phyloP scores from a whole-genome alignment of 2,329 filamentous ascomycete species.

The Lachnum nothofagi region DNA sequence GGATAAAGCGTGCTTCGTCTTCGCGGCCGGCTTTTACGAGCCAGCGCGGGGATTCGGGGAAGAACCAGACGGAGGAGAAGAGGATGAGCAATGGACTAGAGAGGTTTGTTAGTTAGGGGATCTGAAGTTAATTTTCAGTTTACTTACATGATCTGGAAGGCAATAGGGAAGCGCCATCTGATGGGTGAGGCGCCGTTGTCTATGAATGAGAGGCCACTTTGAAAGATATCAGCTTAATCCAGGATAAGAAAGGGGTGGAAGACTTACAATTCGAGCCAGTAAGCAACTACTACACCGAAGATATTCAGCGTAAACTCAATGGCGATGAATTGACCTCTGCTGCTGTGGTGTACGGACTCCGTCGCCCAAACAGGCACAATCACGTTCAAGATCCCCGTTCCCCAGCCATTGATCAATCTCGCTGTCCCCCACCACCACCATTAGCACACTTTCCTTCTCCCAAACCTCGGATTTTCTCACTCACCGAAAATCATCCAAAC shows the following conservation, averaged over 20 bases:
- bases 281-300: slow-evolving; percentile 60
- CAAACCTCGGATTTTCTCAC: too few species aligned
- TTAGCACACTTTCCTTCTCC: too few species aligned
- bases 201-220: slow-evolving; percentile 53
- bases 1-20: slow-evolving; percentile 38
- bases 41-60: slow-evolving; percentile 38
- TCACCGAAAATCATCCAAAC: slow-evolving; percentile 65
- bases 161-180: slow-evolving; percentile 39
- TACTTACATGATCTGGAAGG: slow-evolving; percentile 33
- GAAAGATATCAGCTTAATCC: slow-evolving; percentile 10
- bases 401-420: slow-evolving; percentile 43
- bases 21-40: slow-evolving; percentile 33
- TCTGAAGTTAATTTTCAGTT: too few species aligned
- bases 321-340: slow-evolving; percentile 63
- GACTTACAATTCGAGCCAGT: slow-evolving; percentile 46
- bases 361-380: slow-evolving; percentile 40
- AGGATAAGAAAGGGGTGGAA: background rate
- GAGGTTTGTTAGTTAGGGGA: too few species aligned
- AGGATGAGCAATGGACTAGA: slow-evolving; percentile 34
- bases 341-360: slow-evolving; percentile 56
- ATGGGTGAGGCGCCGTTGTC: slow-evolving; percentile 53
- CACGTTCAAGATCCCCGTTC: slow-evolving; percentile 37
- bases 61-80: slow-evolving; percentile 33
- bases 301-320: slow-evolving; percentile 72
- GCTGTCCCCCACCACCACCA: too few species aligned